Evolutionary conservation across 2,329 filamentous ascomycete genomes (phyloP), one percentile per base, ranked within the genome.

Genomic region (Huntiella abstrusa): DNA sequence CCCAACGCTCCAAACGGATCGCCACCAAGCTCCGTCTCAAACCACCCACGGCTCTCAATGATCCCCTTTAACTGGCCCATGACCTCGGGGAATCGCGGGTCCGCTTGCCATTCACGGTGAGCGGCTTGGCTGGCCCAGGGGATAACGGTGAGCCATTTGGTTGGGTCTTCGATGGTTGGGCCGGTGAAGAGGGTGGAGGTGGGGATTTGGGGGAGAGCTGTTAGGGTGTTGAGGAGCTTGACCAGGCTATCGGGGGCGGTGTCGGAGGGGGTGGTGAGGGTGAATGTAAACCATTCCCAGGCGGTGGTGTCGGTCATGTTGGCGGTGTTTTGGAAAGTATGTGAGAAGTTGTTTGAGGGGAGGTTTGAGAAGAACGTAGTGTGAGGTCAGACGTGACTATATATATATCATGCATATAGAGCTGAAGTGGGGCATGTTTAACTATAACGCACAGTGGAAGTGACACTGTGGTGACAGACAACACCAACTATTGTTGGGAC

Each of bases 41-140:
- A 47, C 45, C 40, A 47, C 15, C 34, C 41, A 17, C 35, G 28
- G 10, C 33, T 17, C 19, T 46, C 53, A 47, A 58, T 53, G 40
- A 58, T 50, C 36, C 52, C 52, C 36, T 54, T 49, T 4, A 52
- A 53, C 46, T 59, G 50, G n/a, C 60, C 45, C 49, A 59, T 57
- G 36, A 63, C 53, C 6, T 60, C 59, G 35, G 60, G 59, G 13
- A 64, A 57, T 54, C 63, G 65, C 4, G 43, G 59, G 5, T 62
- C 64, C 48, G 59, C 58, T 50, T 62, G 58, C 51, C 67, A 69
- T 50, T 60, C 59, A 49, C 57, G 53, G 52, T 61, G 56, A 41
- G 58, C 58, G 33, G 53, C 53, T 5, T 51, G 46, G 6, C 59
- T 60, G 38, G 53, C 49, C 62, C 62, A 64, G 46, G 56, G 55